Base-by-base conservation (phyloP, 2,329 filamentous ascomycete genomes). In the Calonectria pauciramosa region DNA sequence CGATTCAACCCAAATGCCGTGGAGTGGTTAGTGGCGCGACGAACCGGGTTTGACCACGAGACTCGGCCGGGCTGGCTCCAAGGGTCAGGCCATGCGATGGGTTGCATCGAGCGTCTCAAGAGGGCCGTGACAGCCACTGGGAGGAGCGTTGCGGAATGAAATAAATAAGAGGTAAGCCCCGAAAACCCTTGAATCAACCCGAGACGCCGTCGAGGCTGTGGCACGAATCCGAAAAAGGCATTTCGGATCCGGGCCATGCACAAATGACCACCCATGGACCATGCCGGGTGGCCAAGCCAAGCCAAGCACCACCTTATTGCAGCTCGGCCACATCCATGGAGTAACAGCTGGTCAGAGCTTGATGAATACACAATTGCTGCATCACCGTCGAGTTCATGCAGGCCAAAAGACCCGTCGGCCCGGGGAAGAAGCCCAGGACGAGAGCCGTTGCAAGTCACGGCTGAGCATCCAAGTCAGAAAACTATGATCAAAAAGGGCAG, bases 1-100 rank as follows among this genome's bases (percentile, higher is more conserved):
- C 60, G 68, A 71, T 71, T 28, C 49, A 56, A 56, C 32, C 59
- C 49, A 36, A 69, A 59, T 68, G 71, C 68, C 66, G 47, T 56
- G 36, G 68, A 56, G 56, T 65, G 51, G 30, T 44, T 14, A 59
- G 66, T 73, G 71, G 71, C 51, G 41, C 71, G 66, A 73, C 66
- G 71, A 59, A 65, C 49, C 49, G 66, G 71, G 38, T 44, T 36
- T 60, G 66, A 66, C 66, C 71, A 73, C 66, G 70, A 72, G 70
- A 38, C 56, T 68, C 59, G 30, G 60, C 60, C 41, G 18, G 41
- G 38, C 20, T 20, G 28, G 41, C 20, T 34, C n/a, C 23, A 14
- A 49, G 26, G 26, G 28, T 65, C 60, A 47, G 26, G 30, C 41
- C 38, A 65, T 20, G 18, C 9, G 16, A n/a, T 56, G 52, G 28